Evolutionary conservation across 352 stramenopile species (phyloP), one percentile per base, ranked within the genome.

Genomic region (Phytopythium litorale): DNA sequence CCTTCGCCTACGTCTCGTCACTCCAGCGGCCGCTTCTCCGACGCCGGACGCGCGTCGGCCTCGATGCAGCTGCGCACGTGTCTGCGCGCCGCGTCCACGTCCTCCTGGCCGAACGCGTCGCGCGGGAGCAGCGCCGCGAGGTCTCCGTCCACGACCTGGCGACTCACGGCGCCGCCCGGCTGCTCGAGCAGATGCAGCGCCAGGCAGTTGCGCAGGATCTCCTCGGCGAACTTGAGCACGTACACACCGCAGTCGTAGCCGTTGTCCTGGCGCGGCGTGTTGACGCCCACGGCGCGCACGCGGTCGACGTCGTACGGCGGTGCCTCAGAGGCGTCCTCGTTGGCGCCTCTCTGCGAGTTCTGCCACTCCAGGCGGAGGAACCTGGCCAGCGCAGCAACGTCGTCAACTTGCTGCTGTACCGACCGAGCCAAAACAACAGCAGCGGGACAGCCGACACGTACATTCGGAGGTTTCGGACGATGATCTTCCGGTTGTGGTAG

Each of bases 201-300:
- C 51, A 75, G 25, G 56, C 75, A 83, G 23, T 81, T 84, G 4
- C 68, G 58, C 38, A 90, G 32, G 1, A 90, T 81, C 65, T 81
- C 74, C 23, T 89, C 71, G 9, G 76, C 80, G 28, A 83, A 80
- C 62, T 86, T 83, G 30, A 91, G 51, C 40, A 87, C 70, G 59
- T 86, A 90, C 25, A 89, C 82, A 16, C 84, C 78, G 42, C 75
- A 91, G 50, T 91, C 81, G 46, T 80, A 87, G 52, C 67, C 72
- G 57, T 92, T 90, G 23, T 86, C 70, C 60, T 92, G 81, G 25
- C 65, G 67, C 42, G 83, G 80, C 2, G 66, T 59, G 38, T 82
- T 72, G n/a, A 86, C 71, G 7, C 66, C 65, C 25, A 81, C 40
- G 6, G 60, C 45, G 40, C 70, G 21, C 38, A 87, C 78, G 12